Evolutionary conservation across 495 filamentous ascomycete species (phyloP), one percentile per base, ranked within the genome.

Genomic region (Penicillium cataractarum): DNA sequence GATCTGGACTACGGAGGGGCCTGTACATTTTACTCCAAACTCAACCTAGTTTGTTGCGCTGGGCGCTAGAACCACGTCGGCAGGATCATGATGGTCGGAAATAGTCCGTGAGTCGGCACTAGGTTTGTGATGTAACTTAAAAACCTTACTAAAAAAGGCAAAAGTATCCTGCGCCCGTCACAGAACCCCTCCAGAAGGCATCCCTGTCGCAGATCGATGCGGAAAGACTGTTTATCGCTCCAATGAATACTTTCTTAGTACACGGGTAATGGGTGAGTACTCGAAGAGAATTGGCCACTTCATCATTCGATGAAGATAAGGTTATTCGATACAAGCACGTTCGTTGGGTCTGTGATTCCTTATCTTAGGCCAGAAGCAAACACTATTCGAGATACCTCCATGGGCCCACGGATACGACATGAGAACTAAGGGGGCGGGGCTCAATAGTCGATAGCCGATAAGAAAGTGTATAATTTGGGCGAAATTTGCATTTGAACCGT

Each of bases 111-210:
- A 21, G 58, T 39, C 0, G 32, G 15, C 55, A 50, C 44, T 29
- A 52, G 33, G 48, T 51, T 50, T 59, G 33, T 57, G 19, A 63
- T 63, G 65, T 61, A 61, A 63, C 61, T 60, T 31, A 46, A 31
- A 48, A 58, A 49, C 19, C 24, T 32, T 53, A 26, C 67, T 66
- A 15, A 58, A 70, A 70, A 54, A 33, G 65, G 67, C 39, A 67
- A 70, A 65, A 52, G 21, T 60, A 65, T 66, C 67, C 67, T 33
- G 57, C 29, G 8, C 6, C 56, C 31, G 33, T 21, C 39, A 33
- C 29, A 49, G 24, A 24, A 39, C 24, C 31, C 29, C 33, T 32
- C 35, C 3, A 39, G 15, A 22, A 31, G 48, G 24, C 21, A 60
- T 27, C 44, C 55, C 21, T 56, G 56, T 53, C 27, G 61, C 40